Base-by-base conservation (phyloP, 75 land plant genomes). In the Pinus taeda region DNA sequence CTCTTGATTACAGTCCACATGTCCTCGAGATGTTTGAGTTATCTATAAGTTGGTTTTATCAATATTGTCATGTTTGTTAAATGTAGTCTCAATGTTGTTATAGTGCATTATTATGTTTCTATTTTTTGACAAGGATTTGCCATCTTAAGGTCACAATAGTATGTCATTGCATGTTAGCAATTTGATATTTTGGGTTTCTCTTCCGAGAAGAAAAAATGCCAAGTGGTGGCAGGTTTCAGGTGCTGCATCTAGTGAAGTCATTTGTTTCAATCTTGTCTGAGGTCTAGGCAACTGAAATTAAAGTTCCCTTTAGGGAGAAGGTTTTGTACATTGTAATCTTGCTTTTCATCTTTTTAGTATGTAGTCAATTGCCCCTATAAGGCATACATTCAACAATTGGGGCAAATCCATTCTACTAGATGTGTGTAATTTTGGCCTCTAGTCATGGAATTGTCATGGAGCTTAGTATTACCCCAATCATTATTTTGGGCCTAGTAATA, bases 311-410 rank as follows among this genome's bases (percentile, higher is more conserved):
- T 69, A 89, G 93, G 72, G 91, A 91, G 82, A 91, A 91, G 85
- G 91, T 91, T 59, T 80, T 87, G 17, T 91, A 91, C 82, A 91
- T 91, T 17, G 91, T 91, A 33, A 82, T 91, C 57, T 80, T 91
- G 13, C 87, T 89, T 9, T 86, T 87, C 81, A 89, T 91, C 64
- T 91, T 91, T 74, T 79, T 91, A 73, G 91, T 91, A 6, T 91
- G 93, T 79, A 91, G 91, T 77, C 93, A 91, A 84, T 91, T 91
- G 22, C 93, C 93, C 24, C 77, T 91, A 65, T 91, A 91, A 85
- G 93, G 93, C 33, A 91, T 91, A 60, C 93, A 91, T 82, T 89
- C 91, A 15, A 81, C 93, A 4, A 91, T 87, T 0, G 91, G 93
- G 4, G 26, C 26, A 26, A 26, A 26, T 26, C 26, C 26, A 26